A percentile compares a stretch with the other conserved stretches of the same genome.
These are phyloP conservation scores for Ganoderma lingzhi DNA, from an alignment of 1,284 basidiomycete species.

Conservation along the genomic window DNA sequence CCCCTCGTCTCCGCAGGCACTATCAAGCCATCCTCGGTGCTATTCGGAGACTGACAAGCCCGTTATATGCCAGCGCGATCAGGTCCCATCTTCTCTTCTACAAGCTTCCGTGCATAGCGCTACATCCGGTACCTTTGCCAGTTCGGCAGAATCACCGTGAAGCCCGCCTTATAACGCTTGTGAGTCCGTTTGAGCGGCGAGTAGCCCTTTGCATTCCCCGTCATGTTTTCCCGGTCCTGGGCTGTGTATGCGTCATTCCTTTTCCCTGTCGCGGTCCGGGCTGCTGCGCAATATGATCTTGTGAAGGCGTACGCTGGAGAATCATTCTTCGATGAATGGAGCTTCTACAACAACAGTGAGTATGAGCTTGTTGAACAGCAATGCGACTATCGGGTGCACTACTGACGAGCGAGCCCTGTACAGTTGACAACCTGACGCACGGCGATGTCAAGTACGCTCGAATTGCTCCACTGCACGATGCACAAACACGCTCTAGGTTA, in stretches of 20 bases:
- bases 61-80: conserved; percentile 18
- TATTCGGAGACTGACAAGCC: conserved; percentile 24
- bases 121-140: conserved; percentile 12
- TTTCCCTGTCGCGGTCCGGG: conserved; percentile 31
- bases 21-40: conserved; percentile 25
- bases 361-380: conserved; percentile 7
- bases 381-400: not conserved
- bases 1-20: conserved; percentile 29
- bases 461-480: conserved; percentile 6
- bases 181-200: conserved; percentile 10
- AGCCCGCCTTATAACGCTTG: conserved; percentile 30
- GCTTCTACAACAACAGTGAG: conserved; percentile 47
- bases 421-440: conserved; percentile 75
- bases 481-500: conserved; percentile 6
- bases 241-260: conserved; percentile 23
- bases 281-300: conserved; percentile 39
- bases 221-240: conserved; percentile 28
- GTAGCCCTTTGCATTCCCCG: conserved; percentile 10
- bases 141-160: conserved; percentile 24
- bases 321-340: conserved; percentile 51
- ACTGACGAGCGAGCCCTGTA: conserved; percentile 12
- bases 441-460: conserved; percentile 66
- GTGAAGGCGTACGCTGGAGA: conserved; percentile 47
- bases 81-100: conserved; percentile 9
- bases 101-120: conserved; percentile 16